phyloP scores from a whole-genome alignment of 2,329 filamentous ascomycete species.

The Simplicillium sp. region DNA sequence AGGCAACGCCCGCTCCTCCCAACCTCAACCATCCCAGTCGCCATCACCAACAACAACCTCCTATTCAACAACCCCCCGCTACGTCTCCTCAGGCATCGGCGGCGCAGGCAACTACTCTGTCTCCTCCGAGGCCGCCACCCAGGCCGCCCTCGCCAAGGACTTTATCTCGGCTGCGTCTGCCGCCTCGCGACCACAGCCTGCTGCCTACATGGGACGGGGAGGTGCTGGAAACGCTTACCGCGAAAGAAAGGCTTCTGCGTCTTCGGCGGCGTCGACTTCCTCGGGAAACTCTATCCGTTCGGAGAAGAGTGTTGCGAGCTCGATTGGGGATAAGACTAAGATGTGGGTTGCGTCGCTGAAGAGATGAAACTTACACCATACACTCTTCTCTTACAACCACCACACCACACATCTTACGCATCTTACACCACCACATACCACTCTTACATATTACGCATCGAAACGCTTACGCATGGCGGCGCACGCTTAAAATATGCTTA shows the following conservation, averaged over 20 bases:
- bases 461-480: too few species aligned
- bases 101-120: slow-evolving; percentile 55
- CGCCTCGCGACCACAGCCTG: slow-evolving; percentile 27
- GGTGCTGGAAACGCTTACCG: slow-evolving; percentile 59
- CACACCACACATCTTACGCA: too few species aligned
- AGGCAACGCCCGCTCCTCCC: slow-evolving; percentile 43
- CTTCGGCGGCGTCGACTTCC: slow-evolving; percentile 9
- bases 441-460: too few species aligned
- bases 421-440: too few species aligned
- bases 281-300: background rate
- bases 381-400: background rate
- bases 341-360: slow-evolving; percentile 15
- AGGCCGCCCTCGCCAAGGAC: slow-evolving; percentile 37
- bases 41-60: slow-evolving; percentile 29
- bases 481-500: too few species aligned
- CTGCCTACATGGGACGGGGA: slow-evolving; percentile 57
- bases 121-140: slow-evolving; percentile 34
- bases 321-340: slow-evolving; percentile 20
- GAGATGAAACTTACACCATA: background rate
- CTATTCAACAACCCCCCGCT: slow-evolving; percentile 25
- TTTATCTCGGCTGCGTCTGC: slow-evolving; percentile 38
- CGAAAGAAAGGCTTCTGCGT: slow-evolving; percentile 16
- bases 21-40: slow-evolving; percentile 25
- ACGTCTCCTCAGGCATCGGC: slow-evolving; percentile 58
- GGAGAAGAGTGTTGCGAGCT: slow-evolving; percentile 26